Conservation (phyloP, 345 rosid genomes). For the Eucalyptus polybractea region DNA sequence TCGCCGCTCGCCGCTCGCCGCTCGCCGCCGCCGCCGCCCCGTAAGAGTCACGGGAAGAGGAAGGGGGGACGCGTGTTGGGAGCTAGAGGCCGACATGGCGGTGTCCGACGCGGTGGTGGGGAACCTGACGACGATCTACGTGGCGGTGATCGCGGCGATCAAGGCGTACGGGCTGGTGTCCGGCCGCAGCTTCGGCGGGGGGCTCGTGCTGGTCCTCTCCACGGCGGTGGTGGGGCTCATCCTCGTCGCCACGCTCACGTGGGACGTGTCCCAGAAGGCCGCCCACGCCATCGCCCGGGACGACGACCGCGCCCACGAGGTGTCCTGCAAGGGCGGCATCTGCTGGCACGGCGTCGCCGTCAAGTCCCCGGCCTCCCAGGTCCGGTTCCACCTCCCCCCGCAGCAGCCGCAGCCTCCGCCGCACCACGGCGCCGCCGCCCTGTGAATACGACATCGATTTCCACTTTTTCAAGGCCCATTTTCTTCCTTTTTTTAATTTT, state of each 20-base stretch:
- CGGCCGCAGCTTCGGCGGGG: conserved; percentile 60
- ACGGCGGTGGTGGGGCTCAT: conserved; percentile 51
- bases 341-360: conserved; percentile 99
- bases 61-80: not conserved
- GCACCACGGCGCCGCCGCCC: not conserved
- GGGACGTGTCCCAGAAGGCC: conserved; percentile 86
- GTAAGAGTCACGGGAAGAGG: not conserved
- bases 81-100: conserved; percentile 26
- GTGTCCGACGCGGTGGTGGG: conserved; percentile 74
- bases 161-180: conserved; percentile 44
- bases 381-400: conserved; percentile 80
- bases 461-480: not conserved
- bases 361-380: conserved; percentile 86
- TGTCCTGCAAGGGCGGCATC: conserved; percentile 75
- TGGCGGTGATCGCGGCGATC: conserved; percentile 65
- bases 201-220: conserved; percentile 54
- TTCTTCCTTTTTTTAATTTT: not conserved
- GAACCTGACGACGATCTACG: conserved; percentile 77
- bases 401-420: conserved; percentile 6
- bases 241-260: conserved; percentile 63
- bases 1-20: too few relatives aligned
- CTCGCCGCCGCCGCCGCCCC: not conserved
- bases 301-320: conserved; percentile 27
- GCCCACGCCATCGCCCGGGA: conserved; percentile 52
- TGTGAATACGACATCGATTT: not conserved